Evolutionary conservation across 1,139 yeast genomes (phyloP), one percentile per base, ranked within the genome.

Genomic region (Yamadazyma membranifaciens): DNA sequence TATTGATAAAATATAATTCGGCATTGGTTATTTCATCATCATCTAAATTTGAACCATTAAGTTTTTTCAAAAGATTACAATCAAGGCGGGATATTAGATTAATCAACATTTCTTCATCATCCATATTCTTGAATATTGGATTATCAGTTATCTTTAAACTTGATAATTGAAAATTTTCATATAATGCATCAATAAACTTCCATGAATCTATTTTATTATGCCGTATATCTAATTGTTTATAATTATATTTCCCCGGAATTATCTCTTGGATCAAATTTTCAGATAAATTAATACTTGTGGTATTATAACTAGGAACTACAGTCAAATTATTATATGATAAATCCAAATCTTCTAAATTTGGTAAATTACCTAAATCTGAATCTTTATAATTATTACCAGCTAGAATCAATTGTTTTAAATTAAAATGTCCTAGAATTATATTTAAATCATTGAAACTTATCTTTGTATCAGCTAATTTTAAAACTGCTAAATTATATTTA

Each of bases 1-100:
- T 71, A 2, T 81, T 71, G 27, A 84, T 66, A 48, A 84, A 81
- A 52, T 76, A 87, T 4, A 86, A 56, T 52, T 87, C 95, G 0
- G 87, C 83, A 47, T 83, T 85, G 2, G 47, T 48, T 24, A 88
- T 67, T 41, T 82, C 85, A 2, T 63, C 69, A 1, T 43, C 43
- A 1, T 65, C 55, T 6, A 87, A 60, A 0, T 38, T 37, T 1
- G 79, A 69, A 1, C 95, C 95, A 51, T 88, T 81, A 13, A 88
- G 57, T 17, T 63, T 63, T 2, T 40, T 48, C 43, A 1, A 56
- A 17, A 20, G 9, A 9, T 36, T 34, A 39, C 68, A 63, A 9
- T 54, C 52, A 30, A 80, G 60, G 28, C 91, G 61, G 0, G 82
- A 81, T 14, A 86, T 67, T 5, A 78, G 50, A 34, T 72, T 70